Evolutionary conservation across 805 yeast genomes (phyloP), one percentile per base, ranked within the genome.

Genomic region (Candida ovalis): DNA sequence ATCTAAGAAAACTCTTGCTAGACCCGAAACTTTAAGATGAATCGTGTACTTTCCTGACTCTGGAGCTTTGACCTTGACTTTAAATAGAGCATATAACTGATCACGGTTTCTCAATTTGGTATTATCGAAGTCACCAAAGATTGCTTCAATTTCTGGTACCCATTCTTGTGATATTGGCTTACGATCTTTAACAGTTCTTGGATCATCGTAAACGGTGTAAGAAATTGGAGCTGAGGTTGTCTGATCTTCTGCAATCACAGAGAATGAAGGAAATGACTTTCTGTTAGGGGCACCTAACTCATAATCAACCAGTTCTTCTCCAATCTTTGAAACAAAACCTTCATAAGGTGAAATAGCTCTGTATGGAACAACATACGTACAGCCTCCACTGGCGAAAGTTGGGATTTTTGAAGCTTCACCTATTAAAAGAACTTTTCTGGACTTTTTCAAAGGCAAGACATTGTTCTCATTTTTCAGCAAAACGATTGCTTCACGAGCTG

Each of bases 371-470:
- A 53, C 22, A 12, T 78, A 66, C 30, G 84, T 82, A 32, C 83
- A 78, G 8, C 86, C 86, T 51, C 86, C 86, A 47, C 86, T 84
- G 18, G 78, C 72, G 53, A 67, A 74, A 25, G 72, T 71, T 4
- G 78, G 66, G 33, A 59, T 62, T 50, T 70, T 76, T 21, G 79
- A 83, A 51, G 76, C 78, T 32, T 84, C 83, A 7, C 87, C 88
- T 56, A 82, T 76, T 18, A 82, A 75, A 1, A 80, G 78, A 30
- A 73, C 67, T 4, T 58, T 66, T 19, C 71, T 71, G 5, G 54
- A 49, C 52, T 69, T 73, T 36, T 66, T 57, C 42, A 82, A 67
- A 1, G 87, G 87, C 5, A 61, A 83, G 4, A 60, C 63, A 3
- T 57, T 52, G 40, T 63, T 49, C 19, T 78, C 79, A 58, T 82